These are phyloP conservation scores for Ceratobasidium sp. DNA, from an alignment of 1,284 basidiomycete genomes.

Conservation along the genomic window DNA sequence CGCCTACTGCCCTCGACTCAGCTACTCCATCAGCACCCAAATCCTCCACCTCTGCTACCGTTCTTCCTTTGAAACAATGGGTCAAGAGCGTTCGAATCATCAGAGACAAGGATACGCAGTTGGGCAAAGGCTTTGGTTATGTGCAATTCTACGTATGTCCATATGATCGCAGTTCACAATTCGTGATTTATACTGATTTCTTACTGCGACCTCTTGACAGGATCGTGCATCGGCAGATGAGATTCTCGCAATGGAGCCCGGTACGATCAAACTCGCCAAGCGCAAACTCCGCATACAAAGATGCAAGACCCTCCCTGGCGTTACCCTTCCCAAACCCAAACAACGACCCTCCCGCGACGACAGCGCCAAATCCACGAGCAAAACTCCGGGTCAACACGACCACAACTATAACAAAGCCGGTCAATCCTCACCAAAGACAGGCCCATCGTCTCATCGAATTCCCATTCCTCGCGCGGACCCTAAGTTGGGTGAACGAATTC, in stretches of 20 bases:
- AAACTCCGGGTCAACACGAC: slow-evolving; percentile 51
- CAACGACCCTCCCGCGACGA: slow-evolving; percentile 21
- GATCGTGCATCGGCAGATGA: slow-evolving; percentile 92
- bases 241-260: slow-evolving; percentile 80
- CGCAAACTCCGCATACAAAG: slow-evolving; percentile 88
- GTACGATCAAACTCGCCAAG: slow-evolving; percentile 88
- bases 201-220: slow-evolving; percentile 60
- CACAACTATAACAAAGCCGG: slow-evolving; percentile 44
- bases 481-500: slow-evolving; percentile 79
- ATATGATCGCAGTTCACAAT: too few species aligned
- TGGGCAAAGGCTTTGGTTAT: slow-evolving; percentile 99
- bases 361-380: slow-evolving; percentile 28
- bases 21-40: not conserved
- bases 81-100: slow-evolving; percentile 90
- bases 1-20: not conserved
- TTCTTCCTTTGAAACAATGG: slow-evolving; percentile 62
- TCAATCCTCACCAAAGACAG: slow-evolving; percentile 1
- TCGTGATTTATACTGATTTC: slow-evolving; percentile 9
- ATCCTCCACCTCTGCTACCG: slow-evolving; percentile 18
- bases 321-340: slow-evolving; percentile 43
- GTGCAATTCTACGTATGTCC: slow-evolving; percentile 63
- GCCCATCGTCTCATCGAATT: slow-evolving; percentile 7
- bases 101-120: slow-evolving; percentile 91
- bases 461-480: slow-evolving; percentile 81
- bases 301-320: slow-evolving; percentile 72